Percentiles rank a stretch among this genome's conserved stretches.
phyloP scores from a whole-genome alignment of 768 basidiomycete species.

The Mycena alexandri region DNA sequence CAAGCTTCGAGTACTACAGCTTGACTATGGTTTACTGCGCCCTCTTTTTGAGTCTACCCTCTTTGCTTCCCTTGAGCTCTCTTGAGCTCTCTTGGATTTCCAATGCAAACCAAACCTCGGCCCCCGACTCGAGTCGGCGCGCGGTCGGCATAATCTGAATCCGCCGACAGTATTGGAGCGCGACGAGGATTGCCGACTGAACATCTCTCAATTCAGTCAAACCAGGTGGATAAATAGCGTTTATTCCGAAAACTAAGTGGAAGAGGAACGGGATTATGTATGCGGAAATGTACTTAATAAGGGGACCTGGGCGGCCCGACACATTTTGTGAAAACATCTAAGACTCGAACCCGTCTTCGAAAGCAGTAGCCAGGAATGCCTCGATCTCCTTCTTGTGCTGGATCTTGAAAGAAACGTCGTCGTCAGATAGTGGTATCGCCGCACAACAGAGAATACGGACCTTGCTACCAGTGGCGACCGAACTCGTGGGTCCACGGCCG shows the following conservation, averaged over 20 bases:
- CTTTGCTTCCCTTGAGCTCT: too few species aligned
- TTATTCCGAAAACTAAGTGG: conserved; percentile 17
- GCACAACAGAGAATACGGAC: conserved; percentile 52
- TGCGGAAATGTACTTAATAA: conserved; percentile 10
- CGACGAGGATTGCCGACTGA: too few species aligned
- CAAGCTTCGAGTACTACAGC: too few species aligned
- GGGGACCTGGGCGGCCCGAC: conserved; percentile 38
- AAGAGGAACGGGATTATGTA: conserved; percentile 12
- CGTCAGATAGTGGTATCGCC: conserved; percentile 27
- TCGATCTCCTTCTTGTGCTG: conserved; percentile 95
- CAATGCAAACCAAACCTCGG: too few species aligned
- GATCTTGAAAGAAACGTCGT: conserved; percentile 53
- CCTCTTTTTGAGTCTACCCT: too few species aligned
- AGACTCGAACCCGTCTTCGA: conserved; percentile 51
- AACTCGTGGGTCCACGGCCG: conserved; percentile 92
- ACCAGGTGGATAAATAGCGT: conserved; percentile 28
- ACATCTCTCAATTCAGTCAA: too few species aligned
- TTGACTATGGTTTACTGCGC: too few species aligned
- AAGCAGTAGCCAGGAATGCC: conserved; percentile 74
- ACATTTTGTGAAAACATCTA: conserved; percentile 19
- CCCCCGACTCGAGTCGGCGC: too few species aligned
- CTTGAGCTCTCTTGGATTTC: too few species aligned
- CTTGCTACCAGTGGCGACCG: conserved; percentile 94
- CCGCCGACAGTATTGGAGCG: too few species aligned
- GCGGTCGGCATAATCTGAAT: too few species aligned